These are phyloP conservation scores for Phytophthora fragariae DNA, from an alignment of 352 stramenopile species.

Conservation along the genomic window DNA sequence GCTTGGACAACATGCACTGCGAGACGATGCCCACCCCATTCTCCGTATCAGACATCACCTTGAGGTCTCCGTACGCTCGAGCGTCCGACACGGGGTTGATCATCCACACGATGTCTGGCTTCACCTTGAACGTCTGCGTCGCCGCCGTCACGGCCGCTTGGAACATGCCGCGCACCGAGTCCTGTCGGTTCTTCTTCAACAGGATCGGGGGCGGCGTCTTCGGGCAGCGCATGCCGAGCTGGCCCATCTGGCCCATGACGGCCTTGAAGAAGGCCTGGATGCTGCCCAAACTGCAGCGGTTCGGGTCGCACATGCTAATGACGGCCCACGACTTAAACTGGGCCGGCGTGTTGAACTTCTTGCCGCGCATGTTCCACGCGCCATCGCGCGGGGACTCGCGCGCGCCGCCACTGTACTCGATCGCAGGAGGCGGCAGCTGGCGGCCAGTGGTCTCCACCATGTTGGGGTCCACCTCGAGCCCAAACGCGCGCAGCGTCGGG, in stretches of 20 bases:
- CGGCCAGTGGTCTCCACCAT: conserved; percentile 67
- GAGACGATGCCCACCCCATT: conserved; percentile 67
- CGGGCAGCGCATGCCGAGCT: conserved; percentile 64
- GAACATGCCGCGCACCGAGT: conserved; percentile 52
- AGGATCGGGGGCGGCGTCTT: conserved; percentile 51
- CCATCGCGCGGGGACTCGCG: conserved; percentile 60
- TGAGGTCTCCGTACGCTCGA: conserved; percentile 69
- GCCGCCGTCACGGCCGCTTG: conserved; percentile 47
- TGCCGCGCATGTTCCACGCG: conserved; percentile 78
- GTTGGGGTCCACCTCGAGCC: conserved; percentile 54
- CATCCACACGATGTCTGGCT: conserved; percentile 68
- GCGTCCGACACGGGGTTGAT: conserved; percentile 59
- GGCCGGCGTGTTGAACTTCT: conserved; percentile 55
- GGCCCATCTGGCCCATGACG: conserved; percentile 58
- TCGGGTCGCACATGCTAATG: conserved; percentile 62
- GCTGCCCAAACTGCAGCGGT: conserved; percentile 35
- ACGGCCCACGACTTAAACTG: conserved; percentile 57
- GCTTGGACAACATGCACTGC: conserved; percentile 81
- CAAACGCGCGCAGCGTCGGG: conserved; percentile 62
- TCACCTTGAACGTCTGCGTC: conserved; percentile 31
- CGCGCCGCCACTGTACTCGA: conserved; percentile 59
- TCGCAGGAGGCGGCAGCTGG: conserved; percentile 49
- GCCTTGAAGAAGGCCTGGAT: conserved; percentile 68
- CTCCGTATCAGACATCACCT: conserved; percentile 75
- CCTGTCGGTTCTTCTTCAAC: conserved; percentile 41